Evolutionary conservation across 176 grass and related monocot species (phyloP), one percentile per base, ranked within the genome.

Genomic region (Coix lacrymajobi): DNA sequence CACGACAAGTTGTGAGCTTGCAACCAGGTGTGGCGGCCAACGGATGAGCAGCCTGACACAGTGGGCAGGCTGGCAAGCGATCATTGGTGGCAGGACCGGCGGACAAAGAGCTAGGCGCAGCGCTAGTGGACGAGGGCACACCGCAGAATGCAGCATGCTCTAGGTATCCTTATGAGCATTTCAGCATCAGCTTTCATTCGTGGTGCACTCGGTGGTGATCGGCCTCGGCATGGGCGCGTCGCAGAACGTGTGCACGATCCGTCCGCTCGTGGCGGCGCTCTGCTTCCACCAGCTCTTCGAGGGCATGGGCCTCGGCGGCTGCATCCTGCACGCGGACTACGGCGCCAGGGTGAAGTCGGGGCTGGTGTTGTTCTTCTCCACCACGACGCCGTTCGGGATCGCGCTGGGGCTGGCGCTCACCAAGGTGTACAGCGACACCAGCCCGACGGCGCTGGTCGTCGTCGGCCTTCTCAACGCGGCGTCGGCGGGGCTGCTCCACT

Each of bases 181-280:
- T n/a, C n/a, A n/a, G n/a, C n/a, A n/a, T n/a, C n/a, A n/a, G n/a
- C n/a, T n/a, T n/a, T n/a, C n/a, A n/a, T n/a, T 95, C 63, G 85
- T 92, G 52, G 93, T 95, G 22, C 93, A 95, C 85, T 95, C 90
- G 9, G 93, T 95, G 83, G 87, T 95, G 81, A 92, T 95, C 79
- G 90, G 93, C 0, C 63, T 95, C 0, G 84, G 87, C 24, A 85
- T 95, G 87, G 92, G 92, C 2, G 87, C 92, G 30, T 92, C 90
- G 11, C 78, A 90, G 48, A 95, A 79, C 75, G 32, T 67, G 39
- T 92, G 90, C 90, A 95, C 90, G 10, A 90, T 95, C 57, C 68
- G 90, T 7, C 87, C 90, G 2, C 81, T 94, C 8, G 89, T 94
- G 26, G 89, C 87, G 14, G 89, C 92, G 11, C 79, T 94, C 16